These are phyloP conservation scores for Daedalea quercina DNA, from an alignment of 768 basidiomycete species.

Conservation along the genomic window DNA sequence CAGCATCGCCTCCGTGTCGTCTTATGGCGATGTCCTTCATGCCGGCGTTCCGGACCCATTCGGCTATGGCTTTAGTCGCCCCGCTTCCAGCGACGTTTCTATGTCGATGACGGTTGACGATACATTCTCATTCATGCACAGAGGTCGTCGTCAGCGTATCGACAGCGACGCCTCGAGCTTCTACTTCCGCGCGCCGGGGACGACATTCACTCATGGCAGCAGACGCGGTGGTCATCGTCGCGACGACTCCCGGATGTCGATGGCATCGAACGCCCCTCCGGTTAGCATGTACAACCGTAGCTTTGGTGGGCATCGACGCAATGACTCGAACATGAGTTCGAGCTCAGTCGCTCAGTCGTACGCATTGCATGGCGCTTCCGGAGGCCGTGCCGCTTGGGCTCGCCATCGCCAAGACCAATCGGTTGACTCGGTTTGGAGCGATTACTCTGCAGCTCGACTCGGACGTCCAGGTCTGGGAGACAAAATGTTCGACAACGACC, in stretches of 20 bases:
- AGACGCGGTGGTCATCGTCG: conserved; percentile 47
- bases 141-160: conserved; percentile 41
- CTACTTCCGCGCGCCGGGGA: conserved; percentile 49
- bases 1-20: conserved; percentile 76
- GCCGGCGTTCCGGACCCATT: conserved; percentile 65
- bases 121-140: conserved; percentile 58
- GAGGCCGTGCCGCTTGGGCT: conserved; percentile 54
- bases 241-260: conserved; percentile 47
- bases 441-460: conserved; percentile 49
- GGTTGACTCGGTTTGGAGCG: conserved; percentile 60
- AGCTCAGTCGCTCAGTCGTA: conserved; percentile 55
- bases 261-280: conserved; percentile 56
- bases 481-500: conserved; percentile 76
- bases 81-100: conserved; percentile 53
- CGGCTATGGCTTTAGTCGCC: conserved; percentile 56
- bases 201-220: conserved; percentile 22
- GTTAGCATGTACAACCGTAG: conserved; percentile 69
- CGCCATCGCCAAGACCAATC: conserved; percentile 52
- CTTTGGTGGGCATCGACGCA: conserved; percentile 41
- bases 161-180: conserved; percentile 77
- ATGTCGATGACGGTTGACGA: conserved; percentile 55
- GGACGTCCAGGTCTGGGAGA: conserved; percentile 74
- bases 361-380: conserved; percentile 44
- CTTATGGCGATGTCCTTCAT: conserved; percentile 64
- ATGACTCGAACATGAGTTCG: conserved; percentile 52